Conservation (phyloP, 2,329 filamentous ascomycete species). For the Bipolaris zeicola region DNA sequence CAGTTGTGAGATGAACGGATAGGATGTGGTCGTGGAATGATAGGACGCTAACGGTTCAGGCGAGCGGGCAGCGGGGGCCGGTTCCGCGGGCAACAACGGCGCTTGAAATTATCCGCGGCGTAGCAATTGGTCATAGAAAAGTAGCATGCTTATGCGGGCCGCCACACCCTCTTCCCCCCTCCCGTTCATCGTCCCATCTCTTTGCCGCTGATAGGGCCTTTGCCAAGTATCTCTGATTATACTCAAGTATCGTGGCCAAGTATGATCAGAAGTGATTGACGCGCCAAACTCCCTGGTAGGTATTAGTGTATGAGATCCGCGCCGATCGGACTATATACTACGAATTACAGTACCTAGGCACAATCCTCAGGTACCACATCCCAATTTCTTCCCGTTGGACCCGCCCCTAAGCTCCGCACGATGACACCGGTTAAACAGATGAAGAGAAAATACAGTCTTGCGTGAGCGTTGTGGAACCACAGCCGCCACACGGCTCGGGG, state of each 20-base stretch:
- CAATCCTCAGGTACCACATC: background rate
- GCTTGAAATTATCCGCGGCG: conserved; percentile 8
- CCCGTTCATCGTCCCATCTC: conserved; percentile 1
- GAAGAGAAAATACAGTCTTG: background rate
- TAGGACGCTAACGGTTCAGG: conserved; percentile 4
- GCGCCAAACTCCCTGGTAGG: background rate
- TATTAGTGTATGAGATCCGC: background rate
- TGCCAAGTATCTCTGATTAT: background rate
- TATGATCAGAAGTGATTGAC: background rate
- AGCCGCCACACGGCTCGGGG: conserved; percentile 14
- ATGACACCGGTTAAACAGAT: conserved; percentile 10
- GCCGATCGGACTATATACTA: conserved; percentile 5
- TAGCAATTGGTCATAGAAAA: background rate
- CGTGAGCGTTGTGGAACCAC: background rate
- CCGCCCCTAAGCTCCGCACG: background rate
- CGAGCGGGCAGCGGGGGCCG: conserved; percentile 1
- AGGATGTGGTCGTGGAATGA: background rate
- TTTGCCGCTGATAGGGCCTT: background rate
- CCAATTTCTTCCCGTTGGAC: background rate
- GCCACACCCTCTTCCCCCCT: conserved; percentile 4
- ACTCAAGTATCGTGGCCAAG: background rate
- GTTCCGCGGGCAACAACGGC: conserved; percentile 1
- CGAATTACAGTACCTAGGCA: conserved; percentile 3
- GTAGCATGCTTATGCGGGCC: conserved; percentile 9
- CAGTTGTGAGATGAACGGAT: conserved; percentile 5